Base-by-base conservation (phyloP, 306 rosid species). In the Cucurbita pepo region DNA sequence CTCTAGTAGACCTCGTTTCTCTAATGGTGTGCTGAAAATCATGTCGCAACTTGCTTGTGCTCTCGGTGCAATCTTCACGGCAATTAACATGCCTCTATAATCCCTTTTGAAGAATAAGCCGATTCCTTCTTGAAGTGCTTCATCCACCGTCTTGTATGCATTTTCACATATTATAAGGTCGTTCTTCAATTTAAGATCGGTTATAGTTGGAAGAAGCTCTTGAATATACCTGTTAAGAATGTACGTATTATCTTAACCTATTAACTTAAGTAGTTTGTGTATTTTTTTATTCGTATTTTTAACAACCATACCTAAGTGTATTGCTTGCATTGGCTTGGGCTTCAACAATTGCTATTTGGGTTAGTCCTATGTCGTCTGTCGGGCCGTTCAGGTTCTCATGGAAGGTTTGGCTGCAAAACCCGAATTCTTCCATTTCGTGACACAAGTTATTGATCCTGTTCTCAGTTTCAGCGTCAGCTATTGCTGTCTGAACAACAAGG, bases 391-490 rank as follows among this genome's bases (percentile, higher is more conserved):
- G 14, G 5, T 50, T 50, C 18, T 14, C 7, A 50, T 72, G 30
- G 67, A 78, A 83, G 1, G 58, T 62, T 53, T 59, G 60, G 56
- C 19, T 71, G 75, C 84, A 83, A 3, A 72, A 83, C 10, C 77
- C 81, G 3, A 40, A 78, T n/a, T 78, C 75, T 40, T 83, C 79
- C 41, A 64, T 60, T 34, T 56, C 41, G 5, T 30, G 55, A 58
- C 84, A 80, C 0, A 83, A 34, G n/a, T 7, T 37, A 14, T 80
- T 51, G 16, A 83, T 83, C 50, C 11, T 38, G 6, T 5, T 8
- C 30, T 63, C 50, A 5, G 51, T 63, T 10, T 8, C 70, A 1
- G 13, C 11, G 4, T 63, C 70, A 10, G 18, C 54, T 4, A n/a
- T 4, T 0, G 15, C 7, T 3, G 51, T 5, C 6, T 8, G 30